phyloP scores from a whole-genome alignment of 2,329 filamentous ascomycete species.

The Talaromyces sp. region DNA sequence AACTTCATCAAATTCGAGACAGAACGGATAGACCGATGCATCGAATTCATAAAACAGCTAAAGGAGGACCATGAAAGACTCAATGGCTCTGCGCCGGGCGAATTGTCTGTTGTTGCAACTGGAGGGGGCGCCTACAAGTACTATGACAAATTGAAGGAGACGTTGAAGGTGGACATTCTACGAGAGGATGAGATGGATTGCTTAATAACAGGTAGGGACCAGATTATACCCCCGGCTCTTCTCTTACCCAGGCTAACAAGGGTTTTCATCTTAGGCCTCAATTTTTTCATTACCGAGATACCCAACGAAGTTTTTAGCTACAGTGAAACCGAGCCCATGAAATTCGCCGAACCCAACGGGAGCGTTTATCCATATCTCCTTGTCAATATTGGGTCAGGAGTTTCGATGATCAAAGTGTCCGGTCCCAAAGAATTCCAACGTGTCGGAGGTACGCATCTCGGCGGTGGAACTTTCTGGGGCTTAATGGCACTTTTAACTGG shows the following conservation, averaged over 20 bases:
- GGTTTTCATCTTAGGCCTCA: conserved; percentile 63
- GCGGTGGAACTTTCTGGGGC: conserved; percentile 97
- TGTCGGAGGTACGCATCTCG: conserved; percentile 90
- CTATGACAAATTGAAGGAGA: conserved; percentile 83
- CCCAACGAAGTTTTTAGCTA: conserved; percentile 97
- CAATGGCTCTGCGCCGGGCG: conserved; percentile 66
- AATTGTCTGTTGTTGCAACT: conserved; percentile 90
- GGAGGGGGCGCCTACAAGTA: conserved; percentile 96
- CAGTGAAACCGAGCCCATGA: conserved; percentile 84
- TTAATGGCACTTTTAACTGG: conserved; percentile 86
- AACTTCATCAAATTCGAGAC: conserved; percentile 98
- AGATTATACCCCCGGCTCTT: not conserved
- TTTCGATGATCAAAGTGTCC: conserved; percentile 95
- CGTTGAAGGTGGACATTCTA: conserved; percentile 80
- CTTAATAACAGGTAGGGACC: conserved; percentile 72
- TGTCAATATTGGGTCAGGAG: conserved; percentile 96
- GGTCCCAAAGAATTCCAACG: conserved; percentile 82
- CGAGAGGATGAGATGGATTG: conserved; percentile 99
- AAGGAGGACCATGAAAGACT: conserved; percentile 75
- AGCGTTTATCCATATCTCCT: conserved; percentile 95
- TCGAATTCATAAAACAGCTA: conserved; percentile 83
- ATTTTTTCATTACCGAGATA: conserved; percentile 99
- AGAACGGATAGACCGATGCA: conserved; percentile 86
- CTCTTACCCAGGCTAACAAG: not conserved
- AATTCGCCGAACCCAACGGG: conserved; percentile 72